Evolutionary conservation across 2,329 filamentous ascomycete species (phyloP).

Genomic region (Ophiostoma tasmaniense): DNA sequence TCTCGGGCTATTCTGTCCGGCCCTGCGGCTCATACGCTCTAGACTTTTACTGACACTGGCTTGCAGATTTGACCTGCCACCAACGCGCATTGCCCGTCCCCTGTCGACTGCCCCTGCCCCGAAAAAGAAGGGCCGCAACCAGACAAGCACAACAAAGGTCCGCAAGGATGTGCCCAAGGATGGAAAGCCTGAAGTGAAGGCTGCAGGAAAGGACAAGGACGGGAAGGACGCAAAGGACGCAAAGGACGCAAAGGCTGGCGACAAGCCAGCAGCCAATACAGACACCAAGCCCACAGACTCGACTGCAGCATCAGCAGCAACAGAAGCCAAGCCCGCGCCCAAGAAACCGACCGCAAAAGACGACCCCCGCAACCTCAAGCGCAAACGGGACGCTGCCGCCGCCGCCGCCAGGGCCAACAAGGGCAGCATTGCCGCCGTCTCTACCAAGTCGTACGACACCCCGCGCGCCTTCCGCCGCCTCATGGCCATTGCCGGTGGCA

Average conservation of each 20-base stretch:
- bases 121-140: constrained; percentile 23
- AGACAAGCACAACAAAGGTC: constrained; percentile 23
- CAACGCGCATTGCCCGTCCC: constrained; percentile 40
- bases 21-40: not conserved
- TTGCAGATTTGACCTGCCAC: constrained; percentile 42
- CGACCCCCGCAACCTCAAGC: constrained; percentile 27
- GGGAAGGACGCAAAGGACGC: not conserved
- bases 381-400: constrained; percentile 35
- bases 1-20: not conserved
- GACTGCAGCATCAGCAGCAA: not conserved
- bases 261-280: not conserved
- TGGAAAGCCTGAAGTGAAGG: constrained; percentile 3
- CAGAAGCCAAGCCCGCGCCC: not conserved
- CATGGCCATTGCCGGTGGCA: constrained; percentile 64
- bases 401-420: not conserved
- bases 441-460: constrained; percentile 56
- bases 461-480: constrained; percentile 80
- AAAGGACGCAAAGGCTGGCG: not conserved
- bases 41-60: not conserved
- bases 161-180: constrained; percentile 4
- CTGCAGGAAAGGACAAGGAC: not conserved
- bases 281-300: not conserved
- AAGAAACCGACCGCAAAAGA: not conserved
- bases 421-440: constrained; percentile 24
- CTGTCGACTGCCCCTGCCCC: constrained; percentile 31